These are phyloP conservation scores for Trichoderma sp. DNA, from an alignment of 2,329 filamentous ascomycete species.

Conservation along the genomic window DNA sequence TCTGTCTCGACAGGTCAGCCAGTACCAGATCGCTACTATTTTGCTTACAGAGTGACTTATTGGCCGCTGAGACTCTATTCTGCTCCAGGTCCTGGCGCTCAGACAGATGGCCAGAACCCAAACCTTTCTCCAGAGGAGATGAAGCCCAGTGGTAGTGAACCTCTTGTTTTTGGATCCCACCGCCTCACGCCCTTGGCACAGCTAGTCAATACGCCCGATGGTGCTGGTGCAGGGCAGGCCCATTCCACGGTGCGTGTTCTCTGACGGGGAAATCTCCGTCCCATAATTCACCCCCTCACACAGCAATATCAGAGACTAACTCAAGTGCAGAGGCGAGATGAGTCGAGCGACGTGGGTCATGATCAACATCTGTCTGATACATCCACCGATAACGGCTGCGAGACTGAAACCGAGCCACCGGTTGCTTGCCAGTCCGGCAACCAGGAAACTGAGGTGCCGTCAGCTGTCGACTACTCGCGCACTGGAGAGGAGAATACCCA, in stretches of 20 bases:
- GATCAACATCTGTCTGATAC: background rate
- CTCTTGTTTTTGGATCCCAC: background rate
- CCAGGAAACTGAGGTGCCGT: background rate
- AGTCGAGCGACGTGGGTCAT: background rate
- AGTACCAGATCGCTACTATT: background rate
- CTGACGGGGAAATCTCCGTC: background rate
- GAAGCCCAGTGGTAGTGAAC: background rate
- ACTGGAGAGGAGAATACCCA: background rate
- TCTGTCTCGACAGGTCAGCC: conserved; percentile 1
- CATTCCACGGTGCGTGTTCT: background rate
- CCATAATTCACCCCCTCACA: background rate
- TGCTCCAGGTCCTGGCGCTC: background rate
- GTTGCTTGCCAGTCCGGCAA: background rate
- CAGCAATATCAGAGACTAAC: background rate
- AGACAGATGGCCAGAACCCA: background rate
- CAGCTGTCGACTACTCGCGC: conserved; percentile 15
- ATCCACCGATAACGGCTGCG: background rate
- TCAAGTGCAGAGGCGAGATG: background rate
- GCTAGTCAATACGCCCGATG: background rate
- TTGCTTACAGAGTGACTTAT: background rate
- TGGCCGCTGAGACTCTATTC: background rate
- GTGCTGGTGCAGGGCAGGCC: background rate
- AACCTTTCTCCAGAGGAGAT: background rate
- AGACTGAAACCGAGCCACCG: background rate
- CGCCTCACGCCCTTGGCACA: background rate